phyloP scores from a whole-genome alignment of 371 early-diverging fungal genomes.

The Mortierella sp. region DNA sequence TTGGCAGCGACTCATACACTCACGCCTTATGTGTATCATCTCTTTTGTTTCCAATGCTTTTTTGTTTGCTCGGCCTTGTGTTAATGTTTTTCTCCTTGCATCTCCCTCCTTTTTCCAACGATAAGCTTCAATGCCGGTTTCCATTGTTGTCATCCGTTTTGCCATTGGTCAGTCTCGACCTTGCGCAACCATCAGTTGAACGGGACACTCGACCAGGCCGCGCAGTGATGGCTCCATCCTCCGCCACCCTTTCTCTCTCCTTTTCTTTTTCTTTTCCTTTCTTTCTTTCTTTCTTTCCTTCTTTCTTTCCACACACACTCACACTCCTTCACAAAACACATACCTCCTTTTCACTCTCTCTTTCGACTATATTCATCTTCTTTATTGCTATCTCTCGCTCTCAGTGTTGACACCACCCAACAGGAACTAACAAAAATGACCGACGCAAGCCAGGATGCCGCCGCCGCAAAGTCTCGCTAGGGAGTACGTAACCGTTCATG shows the following conservation, averaged over 20 bases:
- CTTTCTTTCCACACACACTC: neutral
- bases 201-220: neutral
- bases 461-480: neutral
- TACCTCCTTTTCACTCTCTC: neutral
- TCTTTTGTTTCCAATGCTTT: no score
- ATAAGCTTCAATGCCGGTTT: neutral
- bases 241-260: neutral
- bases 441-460: neutral
- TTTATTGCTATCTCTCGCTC: neutral
- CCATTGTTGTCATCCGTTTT: neutral
- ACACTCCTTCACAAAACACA: neutral
- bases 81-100: no score
- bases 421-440: neutral
- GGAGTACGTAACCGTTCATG: neutral
- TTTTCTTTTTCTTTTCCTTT: neutral
- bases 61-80: no score
- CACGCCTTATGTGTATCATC: no score
- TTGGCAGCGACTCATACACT: neutral
- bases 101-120: neutral
- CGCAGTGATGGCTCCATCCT: neutral
- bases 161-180: neutral
- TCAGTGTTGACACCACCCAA: no score
- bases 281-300: neutral
- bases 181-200: neutral
- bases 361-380: neutral